Evolutionary conservation across 148 eudicot species (phyloP), one percentile per base, ranked within the genome.

Genomic region (Vaccinium macrocarpon): DNA sequence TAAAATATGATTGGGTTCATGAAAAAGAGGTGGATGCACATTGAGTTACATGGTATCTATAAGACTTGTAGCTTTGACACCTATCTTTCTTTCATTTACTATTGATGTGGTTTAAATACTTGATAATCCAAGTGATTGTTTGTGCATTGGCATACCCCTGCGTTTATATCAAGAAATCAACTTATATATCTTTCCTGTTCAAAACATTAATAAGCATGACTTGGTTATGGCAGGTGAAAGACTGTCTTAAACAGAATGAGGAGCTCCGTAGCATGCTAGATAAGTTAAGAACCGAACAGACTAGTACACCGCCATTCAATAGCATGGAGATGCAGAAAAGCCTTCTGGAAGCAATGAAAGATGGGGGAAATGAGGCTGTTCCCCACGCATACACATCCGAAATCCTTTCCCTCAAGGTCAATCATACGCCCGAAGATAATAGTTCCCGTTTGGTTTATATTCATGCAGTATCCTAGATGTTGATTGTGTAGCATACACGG

Each of bases 221-320:
- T 76, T 72, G 48, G 71, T 85, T 82, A 42, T 62, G 82, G 61
- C 90, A 96, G 99, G 97, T 96, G 84, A 96, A 90, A 91, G 95
- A 89, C 80, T 93, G 98, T 84, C 93, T 96, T 46, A 92, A 91
- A 82, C 97, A 96, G 86, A 96, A 96, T 83, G 93, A 91, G 85
- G 96, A 96, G 85, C 99, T 96, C 53, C 97, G 99, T 78, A 83
- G 88, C 73, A 88, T 91, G 93, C 86, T 96, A 52, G 97, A 92
- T 80, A 90, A 91, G 86, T 87, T 94, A 82, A 90, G 99, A 88
- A 86, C 80, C 42, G 96, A 92, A 78, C 94, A 92, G 80, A 87
- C 90, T 59, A 89, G 71, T 88, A 27, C 76, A 81, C 85, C 82
- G 46, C 82, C 90, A 18, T 80, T 87, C 71, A 88, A 83, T 74